phyloP scores from a whole-genome alignment of 805 yeast genomes.

The Lachancea meyersii region DNA sequence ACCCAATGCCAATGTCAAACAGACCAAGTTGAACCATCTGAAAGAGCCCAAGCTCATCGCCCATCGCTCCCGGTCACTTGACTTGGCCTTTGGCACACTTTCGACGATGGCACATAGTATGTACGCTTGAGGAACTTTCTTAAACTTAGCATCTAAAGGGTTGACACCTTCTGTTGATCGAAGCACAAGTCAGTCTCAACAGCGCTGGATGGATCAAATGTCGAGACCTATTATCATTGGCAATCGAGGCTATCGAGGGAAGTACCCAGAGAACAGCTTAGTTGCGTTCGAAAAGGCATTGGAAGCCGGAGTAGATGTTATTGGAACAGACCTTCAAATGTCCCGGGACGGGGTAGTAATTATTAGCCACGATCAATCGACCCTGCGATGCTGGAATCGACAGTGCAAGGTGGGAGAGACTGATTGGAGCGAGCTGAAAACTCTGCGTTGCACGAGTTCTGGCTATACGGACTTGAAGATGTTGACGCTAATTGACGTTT shows the following conservation, averaged over 20 bases:
- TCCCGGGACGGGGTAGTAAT: slow-evolving; percentile 48
- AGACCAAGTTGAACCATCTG: background rate
- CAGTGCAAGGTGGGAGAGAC: slow-evolving; percentile 36
- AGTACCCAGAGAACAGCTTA: slow-evolving; percentile 43
- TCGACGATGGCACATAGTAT: background rate
- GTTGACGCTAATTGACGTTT: slow-evolving; percentile 38
- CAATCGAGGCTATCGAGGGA: slow-evolving; percentile 32
- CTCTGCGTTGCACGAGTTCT: slow-evolving; percentile 30
- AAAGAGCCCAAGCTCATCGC: background rate
- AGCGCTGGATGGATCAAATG: background rate
- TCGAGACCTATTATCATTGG: slow-evolving; percentile 23
- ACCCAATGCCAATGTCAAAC: background rate
- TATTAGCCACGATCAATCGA: slow-evolving; percentile 46
- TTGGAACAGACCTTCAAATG: slow-evolving; percentile 54
- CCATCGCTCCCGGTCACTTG: background rate
- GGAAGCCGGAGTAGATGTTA: slow-evolving; percentile 40
- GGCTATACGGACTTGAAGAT: slow-evolving; percentile 34
- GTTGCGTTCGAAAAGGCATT: slow-evolving; percentile 43
- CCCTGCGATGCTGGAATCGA: slow-evolving; percentile 44
- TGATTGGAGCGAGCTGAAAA: slow-evolving; percentile 32
- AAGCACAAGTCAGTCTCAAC: background rate
- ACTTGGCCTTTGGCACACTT: background rate
- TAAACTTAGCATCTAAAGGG: background rate
- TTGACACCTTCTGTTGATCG: background rate
- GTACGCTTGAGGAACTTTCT: background rate